A percentile compares a stretch with the other conserved stretches of the same genome.
Conservation (phyloP, 345 rosid genomes). For the Tarenaya hassleriana region DNA sequence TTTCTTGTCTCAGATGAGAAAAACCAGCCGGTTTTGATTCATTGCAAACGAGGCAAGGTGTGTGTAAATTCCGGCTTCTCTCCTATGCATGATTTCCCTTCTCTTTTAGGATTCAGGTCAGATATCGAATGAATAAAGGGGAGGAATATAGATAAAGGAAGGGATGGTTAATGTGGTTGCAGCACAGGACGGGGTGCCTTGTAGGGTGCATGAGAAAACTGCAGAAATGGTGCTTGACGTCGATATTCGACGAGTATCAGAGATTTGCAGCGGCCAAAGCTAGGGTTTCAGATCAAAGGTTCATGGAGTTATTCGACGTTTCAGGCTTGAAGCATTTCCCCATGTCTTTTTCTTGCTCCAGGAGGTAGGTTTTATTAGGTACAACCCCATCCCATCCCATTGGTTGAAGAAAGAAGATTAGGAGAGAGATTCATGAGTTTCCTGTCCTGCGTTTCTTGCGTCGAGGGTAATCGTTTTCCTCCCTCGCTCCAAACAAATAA, state of each 20-base stretch:
- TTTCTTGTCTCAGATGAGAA: conserved; percentile 73
- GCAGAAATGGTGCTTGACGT: conserved; percentile 82
- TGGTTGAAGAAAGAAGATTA: too few relatives aligned
- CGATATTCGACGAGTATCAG: conserved; percentile 82
- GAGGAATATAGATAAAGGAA: too few relatives aligned
- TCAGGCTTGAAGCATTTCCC: conserved; percentile 63
- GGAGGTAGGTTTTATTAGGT: too few relatives aligned
- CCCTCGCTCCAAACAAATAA: too few relatives aligned
- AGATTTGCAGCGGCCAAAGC: conserved; percentile 93
- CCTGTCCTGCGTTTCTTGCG: too few relatives aligned
- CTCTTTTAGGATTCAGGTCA: too few relatives aligned
- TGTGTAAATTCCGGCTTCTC: background rate
- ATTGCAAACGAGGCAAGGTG: conserved; percentile 96
- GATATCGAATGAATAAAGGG: too few relatives aligned
- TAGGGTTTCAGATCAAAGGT: conserved; percentile 85
- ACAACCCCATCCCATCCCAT: too few relatives aligned
- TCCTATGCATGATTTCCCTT: background rate
- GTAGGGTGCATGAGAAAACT: conserved; percentile 93
- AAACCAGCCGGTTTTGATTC: conserved; percentile 88
- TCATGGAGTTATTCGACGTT: conserved; percentile 82
- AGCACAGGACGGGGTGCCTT: conserved; percentile 95
- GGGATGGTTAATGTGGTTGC: conserved; percentile 23
- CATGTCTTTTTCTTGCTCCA: conserved; percentile 60
- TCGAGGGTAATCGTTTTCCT: too few relatives aligned
- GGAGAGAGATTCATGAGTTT: too few relatives aligned